Base-by-base conservation (phyloP, 148 eudicot species). In the Agrostemma githago region DNA sequence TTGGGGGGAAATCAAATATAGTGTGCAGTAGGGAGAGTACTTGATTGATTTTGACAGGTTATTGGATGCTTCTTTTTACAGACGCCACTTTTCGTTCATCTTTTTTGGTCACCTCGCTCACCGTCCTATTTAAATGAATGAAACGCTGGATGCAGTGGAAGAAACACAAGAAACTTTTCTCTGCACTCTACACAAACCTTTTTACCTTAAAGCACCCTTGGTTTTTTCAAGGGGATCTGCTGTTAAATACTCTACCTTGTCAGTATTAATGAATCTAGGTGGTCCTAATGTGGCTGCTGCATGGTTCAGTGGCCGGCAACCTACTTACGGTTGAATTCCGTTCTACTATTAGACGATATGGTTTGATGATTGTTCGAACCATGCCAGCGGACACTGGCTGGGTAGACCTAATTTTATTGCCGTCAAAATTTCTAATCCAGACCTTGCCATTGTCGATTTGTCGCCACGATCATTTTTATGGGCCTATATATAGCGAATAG, bases 101-200 rank as follows among this genome's bases (percentile, higher is more conserved):
- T 39, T 46, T 37, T 21, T 65, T 39, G 68, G 42, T 65, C 66
- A 26, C 56, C 11, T 62, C 34, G 40, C 34, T 40, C 34, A 2
- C 11, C 26, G 39, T 62, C 66, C 66, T 62, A 62, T 62, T 21
- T 21, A 62, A 51, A 51, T 12, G 56, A 51, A 51, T 51, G 56
- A 10, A 51, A 51, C 14, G 14, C 16, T 51, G 16, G 14, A 26
- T 26, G 34, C 1, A 51, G 56, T 51, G 56, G 56, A 21, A 34
- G 65, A 61, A 20, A 26, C 34, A 26, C 65, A 61, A 8, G 21
- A 65, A 65, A 65, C 68, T 65, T 65, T 65, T 8, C n/a, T 16
- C n/a, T 65, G 43, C 48, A 65, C 68, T 64, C 68, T 39, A 48
- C 39, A 62, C n/a, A 65, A 65, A 40, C 14, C 40, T 39, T 65